phyloP scores from a whole-genome alignment of 1,284 basidiomycete genomes.

The Microbotryomycetes sp. region DNA sequence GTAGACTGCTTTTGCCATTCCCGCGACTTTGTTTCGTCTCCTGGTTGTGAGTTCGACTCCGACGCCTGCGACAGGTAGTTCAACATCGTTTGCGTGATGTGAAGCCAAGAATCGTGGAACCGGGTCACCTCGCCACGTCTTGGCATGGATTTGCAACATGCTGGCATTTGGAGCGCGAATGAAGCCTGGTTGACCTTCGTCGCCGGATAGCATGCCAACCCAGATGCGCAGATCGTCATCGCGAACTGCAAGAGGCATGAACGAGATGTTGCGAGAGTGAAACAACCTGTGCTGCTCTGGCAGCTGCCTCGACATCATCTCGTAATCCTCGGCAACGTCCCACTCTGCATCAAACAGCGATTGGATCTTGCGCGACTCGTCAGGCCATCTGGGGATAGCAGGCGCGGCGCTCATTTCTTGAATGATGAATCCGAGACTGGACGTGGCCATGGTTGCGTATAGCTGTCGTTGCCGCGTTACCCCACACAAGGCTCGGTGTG shows the following conservation, averaged over 20 bases:
- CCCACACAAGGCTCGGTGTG: too few relatives aligned
- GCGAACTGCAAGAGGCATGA: constrained; percentile 49
- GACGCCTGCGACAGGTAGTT: constrained; percentile 54
- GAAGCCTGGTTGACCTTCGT: constrained; percentile 48
- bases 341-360: neutral
- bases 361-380: neutral
- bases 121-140: constrained; percentile 56
- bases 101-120: constrained; percentile 43
- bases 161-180: constrained; percentile 46
- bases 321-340: neutral
- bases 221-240: constrained; percentile 47
- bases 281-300: constrained; percentile 49
- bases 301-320: constrained; percentile 34
- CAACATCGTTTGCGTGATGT: constrained; percentile 28
- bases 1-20: constrained; percentile 42
- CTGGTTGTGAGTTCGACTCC: constrained; percentile 57
- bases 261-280: constrained; percentile 47
- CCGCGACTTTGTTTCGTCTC: constrained; percentile 58
- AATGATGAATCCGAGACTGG: too few relatives aligned
- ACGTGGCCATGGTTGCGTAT: too few relatives aligned
- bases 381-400: neutral
- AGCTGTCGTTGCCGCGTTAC: too few relatives aligned
- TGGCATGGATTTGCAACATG: constrained; percentile 47
- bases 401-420: neutral
- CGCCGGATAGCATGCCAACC: constrained; percentile 48